phyloP scores from a whole-genome alignment of 169 alveolate genomes.

The Plasmodium gonderi region DNA sequence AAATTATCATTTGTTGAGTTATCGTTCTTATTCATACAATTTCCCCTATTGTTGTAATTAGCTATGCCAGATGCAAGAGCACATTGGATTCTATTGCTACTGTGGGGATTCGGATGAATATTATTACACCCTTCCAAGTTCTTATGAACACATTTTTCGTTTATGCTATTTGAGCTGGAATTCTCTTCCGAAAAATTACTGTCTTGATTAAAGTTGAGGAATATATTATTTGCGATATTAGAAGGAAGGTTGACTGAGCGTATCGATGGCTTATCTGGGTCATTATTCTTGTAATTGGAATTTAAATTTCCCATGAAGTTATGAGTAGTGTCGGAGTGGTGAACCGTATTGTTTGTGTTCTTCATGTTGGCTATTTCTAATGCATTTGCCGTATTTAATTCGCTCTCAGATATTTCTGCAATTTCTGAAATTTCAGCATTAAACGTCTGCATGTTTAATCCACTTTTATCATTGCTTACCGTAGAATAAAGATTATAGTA shows the following conservation, averaged over 20 bases:
- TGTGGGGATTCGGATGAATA: background rate
- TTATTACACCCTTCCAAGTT: background rate
- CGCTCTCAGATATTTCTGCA: background rate
- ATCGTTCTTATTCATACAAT: constrained; percentile 2
- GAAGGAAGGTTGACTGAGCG: background rate
- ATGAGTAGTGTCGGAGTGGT: background rate
- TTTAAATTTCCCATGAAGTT: background rate
- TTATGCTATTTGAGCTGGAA: background rate
- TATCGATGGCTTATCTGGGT: background rate
- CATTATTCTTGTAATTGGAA: background rate
- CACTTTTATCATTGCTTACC: background rate
- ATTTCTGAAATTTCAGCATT: background rate
- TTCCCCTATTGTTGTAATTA: background rate
- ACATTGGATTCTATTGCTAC: background rate
- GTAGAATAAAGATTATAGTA: constrained; percentile 31
- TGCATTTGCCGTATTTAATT: background rate
- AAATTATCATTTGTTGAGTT: constrained; percentile 2
- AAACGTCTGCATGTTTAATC: background rate
- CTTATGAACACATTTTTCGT: background rate
- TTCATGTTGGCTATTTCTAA: background rate
- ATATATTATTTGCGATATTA: constrained; percentile 8
- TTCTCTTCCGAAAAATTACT: background rate
- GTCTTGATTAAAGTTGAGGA: constrained; percentile 2
- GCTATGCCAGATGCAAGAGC: background rate
- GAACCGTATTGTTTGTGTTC: background rate